phyloP scores from a whole-genome alignment of 140 eudicot species.

The Erigeron philadelphicus region DNA sequence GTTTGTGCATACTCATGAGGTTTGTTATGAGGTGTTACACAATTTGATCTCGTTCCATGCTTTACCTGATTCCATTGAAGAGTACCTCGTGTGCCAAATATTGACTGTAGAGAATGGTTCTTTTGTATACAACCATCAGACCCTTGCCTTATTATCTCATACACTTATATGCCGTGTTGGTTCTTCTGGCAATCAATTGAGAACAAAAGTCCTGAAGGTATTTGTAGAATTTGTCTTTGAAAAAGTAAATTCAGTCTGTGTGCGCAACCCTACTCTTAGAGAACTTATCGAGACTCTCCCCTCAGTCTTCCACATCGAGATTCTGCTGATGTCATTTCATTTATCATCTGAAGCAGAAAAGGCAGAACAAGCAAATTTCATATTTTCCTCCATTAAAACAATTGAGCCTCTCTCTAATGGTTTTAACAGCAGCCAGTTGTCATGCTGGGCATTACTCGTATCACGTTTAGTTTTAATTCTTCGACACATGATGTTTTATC shows the following conservation, averaged over 20 bases:
- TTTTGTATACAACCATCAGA: conserved; percentile 65
- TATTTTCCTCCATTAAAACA: conserved; percentile 52
- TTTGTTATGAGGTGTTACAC: conserved; percentile 75
- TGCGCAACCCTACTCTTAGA: conserved; percentile 37
- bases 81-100: conserved; percentile 57
- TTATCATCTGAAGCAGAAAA: conserved; percentile 81
- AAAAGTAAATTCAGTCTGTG: conserved; percentile 45
- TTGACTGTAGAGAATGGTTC: conserved; percentile 63
- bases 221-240: conserved; percentile 56
- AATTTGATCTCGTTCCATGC: conserved; percentile 51
- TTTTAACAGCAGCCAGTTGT: conserved; percentile 51
- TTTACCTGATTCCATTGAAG: conserved; percentile 61
- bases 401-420: conserved; percentile 41
- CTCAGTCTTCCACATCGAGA: conserved; percentile 83
- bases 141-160: conserved; percentile 75
- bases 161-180: conserved; percentile 56
- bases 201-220: conserved; percentile 49
- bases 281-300: conserved; percentile 73
- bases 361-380: conserved; percentile 42
- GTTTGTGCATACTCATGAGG: conserved; percentile 51
- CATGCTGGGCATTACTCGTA: conserved; percentile 78
- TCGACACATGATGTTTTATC: conserved; percentile 79
- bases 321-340: conserved; percentile 79
- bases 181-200: conserved; percentile 54
- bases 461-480: conserved; percentile 78